Conservation (phyloP, 257 asterid species). For the Solanum corneliomulleri region DNA sequence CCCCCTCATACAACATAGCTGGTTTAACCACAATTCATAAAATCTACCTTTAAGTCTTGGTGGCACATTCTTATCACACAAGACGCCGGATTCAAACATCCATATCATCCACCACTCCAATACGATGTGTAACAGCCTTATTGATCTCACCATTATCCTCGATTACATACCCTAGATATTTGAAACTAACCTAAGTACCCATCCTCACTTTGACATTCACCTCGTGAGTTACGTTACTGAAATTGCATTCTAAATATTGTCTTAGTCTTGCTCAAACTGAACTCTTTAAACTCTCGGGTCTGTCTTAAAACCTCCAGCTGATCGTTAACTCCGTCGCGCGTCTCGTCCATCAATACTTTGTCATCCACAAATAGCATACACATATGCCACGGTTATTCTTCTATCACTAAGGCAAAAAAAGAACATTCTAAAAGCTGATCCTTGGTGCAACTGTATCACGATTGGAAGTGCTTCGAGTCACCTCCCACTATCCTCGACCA, state of each 20-base stretch:
- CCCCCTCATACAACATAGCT: neutral
- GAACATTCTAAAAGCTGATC: neutral
- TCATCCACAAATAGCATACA: neutral
- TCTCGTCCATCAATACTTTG: neutral
- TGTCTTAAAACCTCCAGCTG: neutral
- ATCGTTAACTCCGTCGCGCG: neutral
- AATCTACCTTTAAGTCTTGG: neutral
- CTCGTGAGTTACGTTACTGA: neutral
- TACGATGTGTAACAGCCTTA: neutral
- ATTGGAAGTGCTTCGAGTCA: neutral
- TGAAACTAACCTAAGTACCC: neutral
- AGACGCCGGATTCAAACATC: neutral
- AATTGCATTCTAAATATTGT: neutral
- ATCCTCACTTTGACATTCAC: neutral
- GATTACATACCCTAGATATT: neutral
- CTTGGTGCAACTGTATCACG: neutral
- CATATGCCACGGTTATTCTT: neutral
- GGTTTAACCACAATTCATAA: neutral
- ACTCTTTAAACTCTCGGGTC: neutral
- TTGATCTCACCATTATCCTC: neutral
- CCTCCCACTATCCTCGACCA: neutral
- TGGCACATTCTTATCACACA: neutral
- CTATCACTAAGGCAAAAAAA: neutral
- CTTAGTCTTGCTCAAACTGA: neutral
- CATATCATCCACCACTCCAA: neutral